These are phyloP conservation scores for Berkeleyomyces rouxiae DNA, from an alignment of 2,329 filamentous ascomycete genomes.

Conservation along the genomic window DNA sequence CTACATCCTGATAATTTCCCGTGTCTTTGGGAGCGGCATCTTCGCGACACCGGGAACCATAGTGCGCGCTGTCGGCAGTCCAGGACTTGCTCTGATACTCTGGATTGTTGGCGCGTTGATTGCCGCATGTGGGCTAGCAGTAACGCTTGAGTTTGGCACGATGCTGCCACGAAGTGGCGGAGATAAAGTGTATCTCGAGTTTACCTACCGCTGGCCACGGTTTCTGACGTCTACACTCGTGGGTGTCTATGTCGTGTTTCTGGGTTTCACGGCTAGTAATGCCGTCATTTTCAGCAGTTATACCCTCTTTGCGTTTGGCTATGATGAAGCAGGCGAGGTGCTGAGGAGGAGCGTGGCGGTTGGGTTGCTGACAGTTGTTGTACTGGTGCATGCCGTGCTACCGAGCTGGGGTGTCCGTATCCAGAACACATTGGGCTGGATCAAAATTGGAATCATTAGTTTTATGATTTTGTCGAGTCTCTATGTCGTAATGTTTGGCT, in stretches of 20 bases:
- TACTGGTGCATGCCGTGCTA: conserved; percentile 41
- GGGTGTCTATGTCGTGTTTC: conserved; percentile 43
- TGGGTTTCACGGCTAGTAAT: conserved; percentile 54
- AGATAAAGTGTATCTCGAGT: conserved; percentile 55
- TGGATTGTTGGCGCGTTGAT: conserved; percentile 48
- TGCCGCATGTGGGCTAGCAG: conserved; percentile 41
- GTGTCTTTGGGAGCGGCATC: conserved; percentile 54
- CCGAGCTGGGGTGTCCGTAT: conserved; percentile 39
- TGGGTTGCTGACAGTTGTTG: conserved; percentile 38
- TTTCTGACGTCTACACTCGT: conserved; percentile 49
- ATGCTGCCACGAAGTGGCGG: conserved; percentile 56
- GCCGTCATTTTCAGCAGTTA: conserved; percentile 55
- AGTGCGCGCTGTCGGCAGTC: conserved; percentile 46
- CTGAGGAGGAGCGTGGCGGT: conserved; percentile 40
- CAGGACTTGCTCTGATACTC: conserved; percentile 43
- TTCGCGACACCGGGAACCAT: conserved; percentile 57
- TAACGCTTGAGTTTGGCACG: conserved; percentile 51
- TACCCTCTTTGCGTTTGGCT: conserved; percentile 38
- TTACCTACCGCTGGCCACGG: conserved; percentile 44
- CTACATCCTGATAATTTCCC: conserved; percentile 50
- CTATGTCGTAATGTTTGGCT: conserved; percentile 36
- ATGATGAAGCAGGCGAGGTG: conserved; percentile 25
- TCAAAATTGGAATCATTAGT: conserved; percentile 42
- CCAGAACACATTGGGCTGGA: conserved; percentile 45
- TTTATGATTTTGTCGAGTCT: conserved; percentile 46